These are phyloP conservation scores for Xylaria arbuscula DNA, from an alignment of 2,329 filamentous ascomycete genomes.

Conservation along the genomic window DNA sequence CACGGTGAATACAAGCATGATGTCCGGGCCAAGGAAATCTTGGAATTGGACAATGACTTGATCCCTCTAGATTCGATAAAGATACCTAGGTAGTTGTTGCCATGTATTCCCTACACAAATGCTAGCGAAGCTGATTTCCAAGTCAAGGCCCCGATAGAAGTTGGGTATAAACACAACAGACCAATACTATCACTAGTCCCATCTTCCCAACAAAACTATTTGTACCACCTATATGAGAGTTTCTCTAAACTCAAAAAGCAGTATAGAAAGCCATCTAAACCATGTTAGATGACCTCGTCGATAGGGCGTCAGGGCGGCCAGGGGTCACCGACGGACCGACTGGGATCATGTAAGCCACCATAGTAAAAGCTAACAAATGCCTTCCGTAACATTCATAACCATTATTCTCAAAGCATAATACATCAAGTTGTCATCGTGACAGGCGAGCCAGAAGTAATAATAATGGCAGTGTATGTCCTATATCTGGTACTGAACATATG, in stretches of 20 bases:
- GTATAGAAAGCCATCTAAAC: neutral
- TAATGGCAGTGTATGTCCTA: neutral
- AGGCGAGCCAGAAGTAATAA: neutral
- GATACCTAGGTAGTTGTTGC: neutral
- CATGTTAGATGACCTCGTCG: constrained; percentile 18
- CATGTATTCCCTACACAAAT: neutral
- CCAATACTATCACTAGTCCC: neutral
- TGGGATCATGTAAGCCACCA: constrained; percentile 7
- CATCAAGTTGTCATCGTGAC: neutral
- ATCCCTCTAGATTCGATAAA: neutral
- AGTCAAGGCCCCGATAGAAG: neutral
- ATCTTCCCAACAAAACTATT: neutral
- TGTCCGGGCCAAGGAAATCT: neutral
- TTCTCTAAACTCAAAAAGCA: constrained; percentile 17
- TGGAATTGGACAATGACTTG: neutral
- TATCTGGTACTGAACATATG: neutral
- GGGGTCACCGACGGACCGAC: constrained; percentile 1
- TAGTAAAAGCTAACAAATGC: constrained; percentile 10
- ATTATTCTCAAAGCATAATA: constrained; percentile 7
- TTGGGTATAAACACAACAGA: neutral
- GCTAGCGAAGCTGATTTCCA: neutral
- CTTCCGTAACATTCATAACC: neutral
- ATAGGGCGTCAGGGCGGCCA: neutral
- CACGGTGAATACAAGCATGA: neutral
- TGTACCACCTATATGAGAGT: neutral